Conservation (phyloP, 2,329 filamentous ascomycete species). For the Cercospora beticola region DNA sequence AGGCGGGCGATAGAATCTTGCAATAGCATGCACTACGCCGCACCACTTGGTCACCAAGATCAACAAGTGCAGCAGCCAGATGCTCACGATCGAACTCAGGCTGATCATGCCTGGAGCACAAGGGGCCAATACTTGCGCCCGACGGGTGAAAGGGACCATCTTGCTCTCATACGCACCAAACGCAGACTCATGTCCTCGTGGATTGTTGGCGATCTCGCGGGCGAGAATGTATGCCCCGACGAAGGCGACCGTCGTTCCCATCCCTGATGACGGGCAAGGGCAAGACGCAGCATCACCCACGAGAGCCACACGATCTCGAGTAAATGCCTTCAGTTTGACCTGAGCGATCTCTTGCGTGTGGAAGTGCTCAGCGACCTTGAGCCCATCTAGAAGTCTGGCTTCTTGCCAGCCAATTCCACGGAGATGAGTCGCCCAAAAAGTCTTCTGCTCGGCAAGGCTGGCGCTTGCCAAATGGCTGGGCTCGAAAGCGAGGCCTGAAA, state of each 20-base stretch:
- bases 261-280: constrained; percentile 33
- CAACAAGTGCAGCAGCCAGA: constrained; percentile 22
- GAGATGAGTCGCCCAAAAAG: constrained; percentile 27
- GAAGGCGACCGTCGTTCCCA: constrained; percentile 36
- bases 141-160: constrained; percentile 29
- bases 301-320: constrained; percentile 31
- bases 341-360: constrained; percentile 33
- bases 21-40: constrained; percentile 15
- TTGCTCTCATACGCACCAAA: constrained; percentile 33
- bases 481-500: constrained; percentile 25
- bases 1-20: constrained; percentile 16
- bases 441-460: constrained; percentile 25
- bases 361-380: constrained; percentile 41
- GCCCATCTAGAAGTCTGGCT: constrained; percentile 24
- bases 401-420: constrained; percentile 32
- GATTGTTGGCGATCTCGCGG: constrained; percentile 28
- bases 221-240: constrained; percentile 36
- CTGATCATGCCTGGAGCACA: constrained; percentile 33
- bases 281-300: constrained; percentile 36
- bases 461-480: constrained; percentile 18
- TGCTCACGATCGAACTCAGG: constrained; percentile 30
- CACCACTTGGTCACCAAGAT: constrained; percentile 16
- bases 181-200: constrained; percentile 22
- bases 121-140: constrained; percentile 34
- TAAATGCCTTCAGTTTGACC: constrained; percentile 30